Evolutionary conservation across 805 yeast species (phyloP), one percentile per base, ranked within the genome.

Genomic region (Sporopachydermia lactativora): DNA sequence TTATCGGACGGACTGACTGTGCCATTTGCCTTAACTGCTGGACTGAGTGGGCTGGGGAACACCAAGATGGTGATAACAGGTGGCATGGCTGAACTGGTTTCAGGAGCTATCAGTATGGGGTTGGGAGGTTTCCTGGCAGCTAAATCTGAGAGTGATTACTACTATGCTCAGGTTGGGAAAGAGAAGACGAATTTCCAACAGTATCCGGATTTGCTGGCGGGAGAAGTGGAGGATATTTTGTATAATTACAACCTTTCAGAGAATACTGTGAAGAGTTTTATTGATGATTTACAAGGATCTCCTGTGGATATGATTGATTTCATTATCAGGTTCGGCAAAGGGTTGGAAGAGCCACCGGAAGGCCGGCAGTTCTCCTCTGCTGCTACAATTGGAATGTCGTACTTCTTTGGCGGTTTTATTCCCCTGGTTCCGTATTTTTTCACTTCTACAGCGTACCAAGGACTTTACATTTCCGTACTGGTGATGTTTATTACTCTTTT

Each of bases 21-120:
- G 35, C 98, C 98, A n/a, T 89, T 89, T 68, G 98, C 98, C 2
- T 70, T 92, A 50, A 92, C 97, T 1, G 97, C 98, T 0, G 98
- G 97, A 39, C 70, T 89, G 42, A 81, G 95, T 1, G 79, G 94
- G 1, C 70, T 89, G 41, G 98, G 98, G 41, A 82, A 84, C 58
- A 66, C 95, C 14, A 81, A 74, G 57, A 71, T 89, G 47, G 98
- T 89, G 40, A 86, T 89, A 45, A 86, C 97, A 18, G 98, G 97
- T 68, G 98, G 97, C 17, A 74, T 89, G 71, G 97, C 97, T 5
- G 98, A 89, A 65, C 73, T 89, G 49, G 94, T 89, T 3, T 82
- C 95, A 4, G 98, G 98, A 39, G 94, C 97, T 37, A 88, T 89
- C 41, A 81, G 95, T 18, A 89, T 89, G 98, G 97, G 98, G 5